These are phyloP conservation scores for Tetrahymena borealis DNA, from an alignment of 73 alveolate genomes.

Conservation along the genomic window DNA sequence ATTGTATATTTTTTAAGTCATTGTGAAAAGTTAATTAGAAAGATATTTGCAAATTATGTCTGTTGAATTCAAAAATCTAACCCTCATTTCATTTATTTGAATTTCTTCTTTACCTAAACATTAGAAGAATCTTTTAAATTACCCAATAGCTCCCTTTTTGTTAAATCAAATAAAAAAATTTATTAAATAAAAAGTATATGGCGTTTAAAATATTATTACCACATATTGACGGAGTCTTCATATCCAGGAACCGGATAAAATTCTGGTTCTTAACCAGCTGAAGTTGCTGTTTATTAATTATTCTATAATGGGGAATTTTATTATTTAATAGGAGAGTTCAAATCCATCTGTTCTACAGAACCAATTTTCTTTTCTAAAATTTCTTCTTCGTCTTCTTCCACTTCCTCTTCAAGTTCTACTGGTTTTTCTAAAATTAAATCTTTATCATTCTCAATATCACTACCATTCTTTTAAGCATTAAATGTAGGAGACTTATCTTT, in stretches of 20 bases:
- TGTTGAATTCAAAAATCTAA: background rate
- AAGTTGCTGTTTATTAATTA: background rate
- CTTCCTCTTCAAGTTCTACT: background rate
- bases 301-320: background rate
- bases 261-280: background rate
- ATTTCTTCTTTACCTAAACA: background rate
- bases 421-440: background rate
- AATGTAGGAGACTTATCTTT: background rate
- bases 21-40: no score
- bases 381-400: background rate
- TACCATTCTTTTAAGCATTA: background rate
- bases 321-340: background rate
- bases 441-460: background rate
- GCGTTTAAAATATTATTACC: background rate
- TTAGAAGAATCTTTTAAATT: background rate
- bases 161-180: background rate
- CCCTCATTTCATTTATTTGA: background rate
- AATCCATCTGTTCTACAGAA: background rate
- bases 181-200: background rate
- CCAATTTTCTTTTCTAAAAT: background rate
- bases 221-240: background rate
- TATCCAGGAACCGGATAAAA: background rate
- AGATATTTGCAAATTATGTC: no score
- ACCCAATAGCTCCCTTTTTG: background rate
- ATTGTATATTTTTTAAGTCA: no score